Evolutionary conservation across 768 basidiomycete species (phyloP).

Genomic region (Boletus sp.): DNA sequence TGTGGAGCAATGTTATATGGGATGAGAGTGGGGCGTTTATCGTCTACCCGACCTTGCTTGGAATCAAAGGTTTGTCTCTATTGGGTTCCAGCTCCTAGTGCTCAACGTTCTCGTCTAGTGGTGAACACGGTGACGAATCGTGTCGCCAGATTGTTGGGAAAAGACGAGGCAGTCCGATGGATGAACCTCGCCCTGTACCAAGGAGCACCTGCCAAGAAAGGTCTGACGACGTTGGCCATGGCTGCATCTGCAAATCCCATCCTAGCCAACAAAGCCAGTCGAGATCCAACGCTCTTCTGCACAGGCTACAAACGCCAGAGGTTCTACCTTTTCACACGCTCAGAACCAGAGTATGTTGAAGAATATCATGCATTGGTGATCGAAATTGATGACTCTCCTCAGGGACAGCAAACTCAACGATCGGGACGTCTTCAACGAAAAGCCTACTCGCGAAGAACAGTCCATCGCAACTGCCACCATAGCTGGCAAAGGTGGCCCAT

Average conservation of each 20-base stretch:
- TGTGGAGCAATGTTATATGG: slow-evolving; percentile 92
- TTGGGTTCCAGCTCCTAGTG: not conserved
- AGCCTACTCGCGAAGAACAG: slow-evolving; percentile 95
- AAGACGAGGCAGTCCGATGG: slow-evolving; percentile 92
- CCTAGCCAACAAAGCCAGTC: slow-evolving; percentile 74
- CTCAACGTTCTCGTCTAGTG: slow-evolving; percentile 45
- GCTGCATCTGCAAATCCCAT: slow-evolving; percentile 95
- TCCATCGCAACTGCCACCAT: slow-evolving; percentile 68
- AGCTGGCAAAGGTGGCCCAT: slow-evolving; percentile 52
- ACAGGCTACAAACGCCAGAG: slow-evolving; percentile 91
- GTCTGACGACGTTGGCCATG: slow-evolving; percentile 86
- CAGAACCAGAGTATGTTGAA: slow-evolving; percentile 80
- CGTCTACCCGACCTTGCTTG: slow-evolving; percentile 89
- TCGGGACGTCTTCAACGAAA: slow-evolving; percentile 97
- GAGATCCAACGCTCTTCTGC: slow-evolving; percentile 91
- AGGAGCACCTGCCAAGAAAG: slow-evolving; percentile 88
- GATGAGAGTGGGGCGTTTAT: slow-evolving; percentile 96
- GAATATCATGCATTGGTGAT: not conserved
- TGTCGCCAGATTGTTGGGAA: slow-evolving; percentile 83
- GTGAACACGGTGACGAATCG: slow-evolving; percentile 95
- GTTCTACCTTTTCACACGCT: slow-evolving; percentile 93
- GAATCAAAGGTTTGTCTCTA: slow-evolving; percentile 78
- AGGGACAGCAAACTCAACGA: slow-evolving; percentile 87
- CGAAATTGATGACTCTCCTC: not conserved
- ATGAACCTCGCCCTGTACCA: slow-evolving; percentile 89